phyloP scores from a whole-genome alignment of 139 green algal genomes.

The Spirogloea muscicola region DNA sequence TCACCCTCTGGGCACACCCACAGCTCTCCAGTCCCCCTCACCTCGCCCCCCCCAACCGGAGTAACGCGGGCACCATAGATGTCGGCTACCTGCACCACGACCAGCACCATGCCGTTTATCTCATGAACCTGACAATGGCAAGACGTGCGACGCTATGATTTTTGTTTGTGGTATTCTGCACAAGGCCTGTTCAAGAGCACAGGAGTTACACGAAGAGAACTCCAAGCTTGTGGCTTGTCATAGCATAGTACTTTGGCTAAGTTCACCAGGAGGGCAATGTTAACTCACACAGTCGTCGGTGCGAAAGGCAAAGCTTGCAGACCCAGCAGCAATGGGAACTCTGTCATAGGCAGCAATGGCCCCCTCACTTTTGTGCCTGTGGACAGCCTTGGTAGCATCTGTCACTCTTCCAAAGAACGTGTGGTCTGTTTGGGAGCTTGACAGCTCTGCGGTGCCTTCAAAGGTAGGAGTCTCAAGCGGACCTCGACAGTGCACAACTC shows the following conservation, averaged over 20 bases:
- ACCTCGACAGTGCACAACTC: slow-evolving; percentile 79
- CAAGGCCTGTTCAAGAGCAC: no score
- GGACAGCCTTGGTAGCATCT: slow-evolving; percentile 63
- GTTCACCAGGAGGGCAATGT: no score
- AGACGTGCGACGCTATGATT: no score
- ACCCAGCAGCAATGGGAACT: slow-evolving; percentile 55
- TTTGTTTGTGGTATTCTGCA: no score
- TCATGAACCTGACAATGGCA: no score
- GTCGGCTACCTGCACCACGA: slow-evolving; percentile 36
- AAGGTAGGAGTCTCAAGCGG: slow-evolving; percentile 67
- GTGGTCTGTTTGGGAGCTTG: not conserved
- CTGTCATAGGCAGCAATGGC: slow-evolving; percentile 85
- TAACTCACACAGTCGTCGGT: slow-evolving; percentile 52
- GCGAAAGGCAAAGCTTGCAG: slow-evolving; percentile 80
- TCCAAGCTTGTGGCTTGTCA: no score
- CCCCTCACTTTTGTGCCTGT: slow-evolving; percentile 2
- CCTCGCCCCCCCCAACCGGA: slow-evolving; percentile 72
- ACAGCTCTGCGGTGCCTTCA: slow-evolving; percentile 38
- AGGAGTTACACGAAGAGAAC: no score
- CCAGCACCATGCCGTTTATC: no score
- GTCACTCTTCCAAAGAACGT: no score
- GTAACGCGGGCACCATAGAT: slow-evolving; percentile 48
- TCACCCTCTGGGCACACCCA: slow-evolving; percentile 60
- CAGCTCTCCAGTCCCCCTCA: slow-evolving; percentile 71
- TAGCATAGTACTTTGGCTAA: no score